Evolutionary conservation across 1,284 basidiomycete genomes (phyloP), one percentile per base, ranked within the genome.

Genomic region (Melampsora larici-populina): DNA sequence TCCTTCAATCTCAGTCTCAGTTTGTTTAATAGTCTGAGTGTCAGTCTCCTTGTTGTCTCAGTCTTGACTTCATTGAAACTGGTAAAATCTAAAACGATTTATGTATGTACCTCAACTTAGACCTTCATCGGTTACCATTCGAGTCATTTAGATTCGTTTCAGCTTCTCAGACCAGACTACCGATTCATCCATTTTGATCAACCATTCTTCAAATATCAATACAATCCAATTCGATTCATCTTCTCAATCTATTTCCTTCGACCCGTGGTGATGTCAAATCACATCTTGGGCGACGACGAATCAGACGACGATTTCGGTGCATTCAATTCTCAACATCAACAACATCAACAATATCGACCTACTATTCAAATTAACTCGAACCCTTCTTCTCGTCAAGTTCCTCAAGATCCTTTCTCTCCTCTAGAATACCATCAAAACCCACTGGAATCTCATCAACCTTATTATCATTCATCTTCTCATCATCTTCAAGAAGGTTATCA

Each of bases 221-320:
- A 9, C 0, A 58, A 24, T 58, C 0, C 4, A 11, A 24, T 58
- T 2, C 1, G 2, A 58, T n/a, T 24, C n/a, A 9, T 58, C 18
- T 13, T 21, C 29, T 29, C 55, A 58, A 58, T 58, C 29, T 2
- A 58, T 3, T 58, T 58, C 63, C 63, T 40, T 21, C 33, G 13
- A 64, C n/a, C 29, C 63, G 33, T 31, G 40, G 7, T 29, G 17
- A 71, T 71, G 70, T 62, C 51, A 36, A 62, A 29, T 33, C 70
- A 71, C 21, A 71, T 71, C 58, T 29, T 71, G 9, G 70, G 70
- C 18, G 70, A 62, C n/a, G 55, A 58, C 29, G 69, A 70, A 8
- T 51, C 29, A n/a, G 29, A 70, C 26, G 43, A 49, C 21, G n/a
- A 51, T 3, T 70, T 70, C 68, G n/a, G 24, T 49, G 11, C 13